Percentiles rank a stretch among this genome's conserved stretches.
Conservation (phyloP, 768 basidiomycete species). For the Mycena olivaceomarginata region DNA sequence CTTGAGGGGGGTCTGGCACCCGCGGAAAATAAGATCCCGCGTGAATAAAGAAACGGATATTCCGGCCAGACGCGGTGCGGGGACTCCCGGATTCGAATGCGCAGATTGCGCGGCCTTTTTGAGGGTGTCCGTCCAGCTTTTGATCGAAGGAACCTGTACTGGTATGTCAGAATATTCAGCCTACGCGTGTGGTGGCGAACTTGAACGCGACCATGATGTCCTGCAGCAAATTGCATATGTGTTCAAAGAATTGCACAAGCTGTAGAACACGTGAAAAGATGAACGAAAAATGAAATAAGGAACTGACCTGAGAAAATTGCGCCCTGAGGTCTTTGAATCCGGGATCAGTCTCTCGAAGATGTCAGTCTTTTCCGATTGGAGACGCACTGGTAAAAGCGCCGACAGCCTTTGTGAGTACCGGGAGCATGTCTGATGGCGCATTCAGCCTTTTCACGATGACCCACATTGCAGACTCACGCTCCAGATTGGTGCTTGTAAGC, state of each 20-base stretch:
- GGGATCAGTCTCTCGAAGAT: too few relatives aligned
- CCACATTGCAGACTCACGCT: neutral
- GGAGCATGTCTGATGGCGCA: neutral
- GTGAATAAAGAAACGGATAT: conserved; percentile 5
- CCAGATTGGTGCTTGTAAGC: conserved; percentile 3
- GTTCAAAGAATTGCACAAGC: conserved; percentile 1
- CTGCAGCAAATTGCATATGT: neutral
- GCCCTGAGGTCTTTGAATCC: neutral
- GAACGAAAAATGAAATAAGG: neutral
- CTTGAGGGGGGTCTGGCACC: neutral
- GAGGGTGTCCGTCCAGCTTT: neutral
- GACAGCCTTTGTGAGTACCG: conserved; percentile 5
- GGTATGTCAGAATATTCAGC: too few relatives aligned
- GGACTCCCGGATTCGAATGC: neutral
- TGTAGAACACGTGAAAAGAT: neutral
- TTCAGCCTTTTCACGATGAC: neutral
- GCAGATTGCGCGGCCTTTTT: neutral
- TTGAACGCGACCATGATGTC: conserved; percentile 2
- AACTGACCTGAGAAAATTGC: neutral
- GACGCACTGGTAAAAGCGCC: neutral
- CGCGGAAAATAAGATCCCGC: neutral
- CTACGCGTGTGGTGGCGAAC: too few relatives aligned
- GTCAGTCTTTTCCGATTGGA: too few relatives aligned
- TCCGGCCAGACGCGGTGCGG: neutral
- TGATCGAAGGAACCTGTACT: neutral